Evolutionary conservation across 176 grass and related monocot species (phyloP), one percentile per base, ranked within the genome.

Genomic region (Themeda triandra): DNA sequence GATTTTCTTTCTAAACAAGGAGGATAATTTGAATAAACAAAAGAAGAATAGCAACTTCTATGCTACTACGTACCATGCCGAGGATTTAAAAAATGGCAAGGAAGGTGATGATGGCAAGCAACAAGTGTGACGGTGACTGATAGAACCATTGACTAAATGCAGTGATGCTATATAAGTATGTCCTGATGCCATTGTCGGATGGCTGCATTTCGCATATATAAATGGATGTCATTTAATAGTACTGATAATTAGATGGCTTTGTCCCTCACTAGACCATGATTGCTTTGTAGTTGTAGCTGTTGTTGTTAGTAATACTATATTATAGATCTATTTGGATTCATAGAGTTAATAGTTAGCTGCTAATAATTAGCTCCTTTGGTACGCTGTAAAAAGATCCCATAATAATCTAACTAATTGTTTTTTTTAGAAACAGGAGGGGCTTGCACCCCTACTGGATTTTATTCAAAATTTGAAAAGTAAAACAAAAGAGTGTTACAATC

Each of bases 31-130:
- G 53, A 45, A 80, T 59, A 59, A 59, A 2, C 33, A 30, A 45
- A 49, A 44, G 8, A 29, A 30, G 8, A 4, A 71, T 49, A 10
- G 13, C 30, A 39, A 7, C 41, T 19, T 75, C 32, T 23, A 27
- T 58, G 33, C 4, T 60, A 53, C 45, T 24, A n/a, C 39, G 39
- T 40, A 44, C 19, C 67, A 6, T 17, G 41, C 18, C 12, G 11
- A 25, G 53, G 45, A 84, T 8, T 85, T 69, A 10, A 76, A 76
- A 45, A 70, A 0, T 8, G 31, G 49, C 29, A 5, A 53, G 82
- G 67, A 75, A 70, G 58, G 3, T 54, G 71, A 35, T 66, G 63
- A 64, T 63, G 53, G 78, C 78, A 77, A 65, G 82, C 54, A 58
- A 58, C 56, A 83, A 89, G 37, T 10, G 42, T 65, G 28, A 32